Evolutionary conservation across 2,329 filamentous ascomycete species (phyloP).

Genomic region (Alternaria sp.): DNA sequence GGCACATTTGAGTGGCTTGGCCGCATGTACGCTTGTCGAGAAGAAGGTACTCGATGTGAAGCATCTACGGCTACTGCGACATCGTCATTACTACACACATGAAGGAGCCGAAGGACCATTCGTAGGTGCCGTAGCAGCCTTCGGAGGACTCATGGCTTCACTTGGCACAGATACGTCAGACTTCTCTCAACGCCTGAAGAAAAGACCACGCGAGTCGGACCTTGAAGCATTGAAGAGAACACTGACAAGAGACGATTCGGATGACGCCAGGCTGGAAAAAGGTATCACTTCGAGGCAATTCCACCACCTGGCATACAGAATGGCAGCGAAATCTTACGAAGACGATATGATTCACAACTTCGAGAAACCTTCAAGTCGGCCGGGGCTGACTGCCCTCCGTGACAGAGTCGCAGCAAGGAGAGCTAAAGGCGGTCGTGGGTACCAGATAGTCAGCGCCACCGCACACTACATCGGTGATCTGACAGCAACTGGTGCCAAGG

Average conservation of each 20-base stretch:
- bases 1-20: constrained; percentile 27
- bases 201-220: not conserved
- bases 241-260: not conserved
- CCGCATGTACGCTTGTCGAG: constrained; percentile 18
- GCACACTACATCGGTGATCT: constrained; percentile 24
- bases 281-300: constrained; percentile 11
- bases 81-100: constrained; percentile 32
- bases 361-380: not conserved
- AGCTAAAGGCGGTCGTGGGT: constrained; percentile 19
- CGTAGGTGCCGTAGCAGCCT: constrained; percentile 21
- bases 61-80: constrained; percentile 24
- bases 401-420: constrained; percentile 11
- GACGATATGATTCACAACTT: constrained; percentile 18
- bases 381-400: constrained; percentile 5
- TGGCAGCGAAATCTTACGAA: constrained; percentile 27
- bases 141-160: constrained; percentile 15
- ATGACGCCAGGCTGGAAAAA: not conserved
- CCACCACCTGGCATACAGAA: constrained; percentile 22
- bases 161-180: constrained; percentile 22
- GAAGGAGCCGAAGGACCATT: constrained; percentile 28
- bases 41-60: constrained; percentile 15
- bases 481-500: constrained; percentile 15
- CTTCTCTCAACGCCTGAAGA: constrained; percentile 21
- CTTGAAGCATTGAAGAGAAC: not conserved
- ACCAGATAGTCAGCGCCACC: constrained; percentile 26